Evolutionary conservation across 768 basidiomycete species (phyloP).

Genomic region (Rhodotorula graminis): DNA sequence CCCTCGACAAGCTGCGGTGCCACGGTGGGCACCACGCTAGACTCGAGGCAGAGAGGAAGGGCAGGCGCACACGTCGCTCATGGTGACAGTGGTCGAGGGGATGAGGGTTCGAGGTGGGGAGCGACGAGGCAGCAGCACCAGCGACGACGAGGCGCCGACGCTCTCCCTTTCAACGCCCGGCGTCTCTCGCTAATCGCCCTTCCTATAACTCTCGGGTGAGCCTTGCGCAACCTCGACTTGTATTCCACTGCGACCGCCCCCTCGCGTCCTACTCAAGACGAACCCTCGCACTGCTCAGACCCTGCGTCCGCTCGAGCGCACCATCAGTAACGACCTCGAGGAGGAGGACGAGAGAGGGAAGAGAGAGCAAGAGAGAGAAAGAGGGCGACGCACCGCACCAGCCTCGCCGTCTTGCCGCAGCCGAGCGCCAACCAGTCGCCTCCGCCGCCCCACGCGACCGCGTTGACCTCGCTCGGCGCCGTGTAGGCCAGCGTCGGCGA

Average conservation of each 20-base stretch:
- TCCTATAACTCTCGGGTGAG: too few relatives aligned
- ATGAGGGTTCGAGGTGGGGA: constrained; percentile 6
- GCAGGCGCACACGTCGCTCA: background rate
- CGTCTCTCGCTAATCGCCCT: too few relatives aligned
- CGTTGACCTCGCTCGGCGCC: constrained; percentile 69
- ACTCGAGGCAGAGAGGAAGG: background rate
- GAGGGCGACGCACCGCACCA: constrained; percentile 21
- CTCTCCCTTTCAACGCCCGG: too few relatives aligned
- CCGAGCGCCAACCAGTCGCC: constrained; percentile 78
- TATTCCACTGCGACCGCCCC: too few relatives aligned
- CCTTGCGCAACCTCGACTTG: too few relatives aligned
- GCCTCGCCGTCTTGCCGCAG: constrained; percentile 65
- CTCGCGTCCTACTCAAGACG: too few relatives aligned
- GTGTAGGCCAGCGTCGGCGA: constrained; percentile 83
- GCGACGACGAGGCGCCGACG: too few relatives aligned
- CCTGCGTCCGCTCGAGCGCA: too few relatives aligned
- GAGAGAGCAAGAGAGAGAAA: background rate
- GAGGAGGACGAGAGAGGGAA: background rate
- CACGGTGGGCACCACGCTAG: background rate
- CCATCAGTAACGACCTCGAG: too few relatives aligned
- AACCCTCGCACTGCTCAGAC: too few relatives aligned
- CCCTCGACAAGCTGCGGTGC: background rate
- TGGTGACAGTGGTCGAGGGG: background rate
- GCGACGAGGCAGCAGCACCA: background rate
- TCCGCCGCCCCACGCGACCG: constrained; percentile 62